These are phyloP conservation scores for Penicillium sp. DNA, from an alignment of 2,329 filamentous ascomycete genomes.

Conservation along the genomic window DNA sequence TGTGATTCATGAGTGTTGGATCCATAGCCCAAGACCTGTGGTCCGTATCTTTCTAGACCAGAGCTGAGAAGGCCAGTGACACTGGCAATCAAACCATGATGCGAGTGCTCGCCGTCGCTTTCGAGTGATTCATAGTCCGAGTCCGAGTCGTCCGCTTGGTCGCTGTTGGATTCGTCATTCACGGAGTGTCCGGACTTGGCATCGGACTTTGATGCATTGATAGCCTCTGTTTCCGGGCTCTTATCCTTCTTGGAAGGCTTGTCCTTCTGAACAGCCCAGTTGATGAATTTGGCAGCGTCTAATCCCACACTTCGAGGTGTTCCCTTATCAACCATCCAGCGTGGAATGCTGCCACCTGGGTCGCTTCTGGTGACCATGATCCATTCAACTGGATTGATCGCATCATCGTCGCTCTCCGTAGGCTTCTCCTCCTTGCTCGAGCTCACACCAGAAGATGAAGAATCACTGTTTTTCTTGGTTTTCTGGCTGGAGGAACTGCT, in stretches of 20 bases:
- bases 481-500: slow-evolving; percentile 12
- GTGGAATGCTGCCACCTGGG: slow-evolving; percentile 82
- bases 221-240: not conserved
- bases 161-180: slow-evolving; percentile 6
- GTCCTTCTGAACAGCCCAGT: slow-evolving; percentile 67
- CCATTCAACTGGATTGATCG: slow-evolving; percentile 76
- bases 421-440: slow-evolving; percentile 12
- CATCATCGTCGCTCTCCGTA: slow-evolving; percentile 44
- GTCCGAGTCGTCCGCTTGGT: slow-evolving; percentile 19
- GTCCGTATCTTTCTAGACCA: slow-evolving; percentile 53
- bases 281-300: slow-evolving; percentile 78
- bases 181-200: not conserved
- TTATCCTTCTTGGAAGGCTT: slow-evolving; percentile 40
- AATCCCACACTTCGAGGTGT: slow-evolving; percentile 78
- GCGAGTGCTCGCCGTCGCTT: slow-evolving; percentile 23
- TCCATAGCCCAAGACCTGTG: slow-evolving; percentile 55
- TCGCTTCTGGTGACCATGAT: slow-evolving; percentile 90
- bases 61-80: slow-evolving; percentile 38
- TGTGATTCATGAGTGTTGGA: slow-evolving; percentile 22
- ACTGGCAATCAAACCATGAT: slow-evolving; percentile 39
- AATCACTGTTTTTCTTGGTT: slow-evolving; percentile 36
- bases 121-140: slow-evolving; percentile 16
- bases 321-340: slow-evolving; percentile 87
- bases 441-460: slow-evolving; percentile 39
- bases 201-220: not conserved